These are phyloP conservation scores for Zygosaccharomyces bisporus DNA, from an alignment of 805 yeast genomes.

Conservation along the genomic window DNA sequence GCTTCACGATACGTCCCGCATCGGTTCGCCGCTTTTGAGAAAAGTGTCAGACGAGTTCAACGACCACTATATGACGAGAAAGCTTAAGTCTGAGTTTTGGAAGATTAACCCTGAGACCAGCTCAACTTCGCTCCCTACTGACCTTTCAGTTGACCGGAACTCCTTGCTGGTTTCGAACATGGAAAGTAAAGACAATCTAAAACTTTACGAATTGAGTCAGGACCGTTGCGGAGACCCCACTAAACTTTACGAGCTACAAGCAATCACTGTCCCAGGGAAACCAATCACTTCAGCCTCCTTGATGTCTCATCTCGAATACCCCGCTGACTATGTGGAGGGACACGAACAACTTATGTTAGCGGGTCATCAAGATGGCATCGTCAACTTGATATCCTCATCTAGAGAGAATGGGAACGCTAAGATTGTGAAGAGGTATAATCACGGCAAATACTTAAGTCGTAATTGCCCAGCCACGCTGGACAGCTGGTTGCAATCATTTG, in stretches of 20 bases:
- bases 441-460: conserved; percentile 54
- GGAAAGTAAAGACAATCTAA: conserved; percentile 18
- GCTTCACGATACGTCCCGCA: conserved; percentile 21
- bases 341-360: conserved; percentile 43
- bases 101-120: conserved; percentile 9
- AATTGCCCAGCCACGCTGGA: conserved; percentile 18
- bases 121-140: conserved; percentile 12
- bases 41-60: conserved; percentile 31
- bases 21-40: conserved; percentile 26
- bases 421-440: conserved; percentile 75
- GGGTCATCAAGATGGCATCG: conserved; percentile 74
- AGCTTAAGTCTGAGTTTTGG: conserved; percentile 30
- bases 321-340: conserved; percentile 13
- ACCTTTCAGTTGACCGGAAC: conserved; percentile 16
- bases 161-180: conserved; percentile 21
- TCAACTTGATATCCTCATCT: conserved; percentile 61
- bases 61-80: conserved; percentile 28
- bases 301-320: conserved; percentile 12
- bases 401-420: conserved; percentile 55
- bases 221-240: conserved; percentile 1
- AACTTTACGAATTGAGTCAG: conserved; percentile 16
- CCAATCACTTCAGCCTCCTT: conserved; percentile 19
- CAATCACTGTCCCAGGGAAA: conserved; percentile 27
- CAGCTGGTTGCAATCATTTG: conserved; percentile 14
- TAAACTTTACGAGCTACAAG: conserved; percentile 22